phyloP scores from a whole-genome alignment of 1,284 basidiomycete species.

The Apiotrichum domesticum region DNA sequence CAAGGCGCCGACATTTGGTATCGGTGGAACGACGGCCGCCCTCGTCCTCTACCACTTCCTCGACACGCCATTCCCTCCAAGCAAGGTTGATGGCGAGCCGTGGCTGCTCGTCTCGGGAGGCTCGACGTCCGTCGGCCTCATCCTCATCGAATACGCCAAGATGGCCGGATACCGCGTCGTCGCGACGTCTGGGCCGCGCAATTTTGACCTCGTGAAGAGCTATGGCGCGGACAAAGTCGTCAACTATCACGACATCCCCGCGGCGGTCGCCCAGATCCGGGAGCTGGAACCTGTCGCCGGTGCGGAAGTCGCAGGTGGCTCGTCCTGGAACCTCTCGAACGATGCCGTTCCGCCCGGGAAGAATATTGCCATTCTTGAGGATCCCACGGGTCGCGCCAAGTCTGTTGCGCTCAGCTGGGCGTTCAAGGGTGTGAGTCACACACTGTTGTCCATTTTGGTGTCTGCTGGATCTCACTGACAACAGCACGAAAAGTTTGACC shows the following conservation, averaged over 20 bases:
- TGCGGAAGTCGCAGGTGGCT: conserved; percentile 8
- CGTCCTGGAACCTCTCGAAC: not conserved
- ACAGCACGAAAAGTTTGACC: not conserved
- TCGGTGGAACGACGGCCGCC: conserved; percentile 44
- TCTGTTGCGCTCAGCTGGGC: no score
- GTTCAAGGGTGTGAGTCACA: no score
- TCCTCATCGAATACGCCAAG: conserved; percentile 49
- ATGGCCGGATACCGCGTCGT: conserved; percentile 48
- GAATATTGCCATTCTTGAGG: not conserved
- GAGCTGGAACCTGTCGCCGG: conserved; percentile 12
- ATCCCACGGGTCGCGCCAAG: not conserved
- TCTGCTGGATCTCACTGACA: not conserved
- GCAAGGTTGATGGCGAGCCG: not conserved
- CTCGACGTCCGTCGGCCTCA: conserved; percentile 49
- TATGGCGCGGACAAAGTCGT: conserved; percentile 49
- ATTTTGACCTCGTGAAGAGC: conserved; percentile 45
- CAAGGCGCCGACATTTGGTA: conserved; percentile 47
- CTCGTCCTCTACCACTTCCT: conserved; percentile 1
- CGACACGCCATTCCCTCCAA: not conserved
- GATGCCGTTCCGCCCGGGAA: not conserved
- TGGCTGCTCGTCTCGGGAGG: conserved; percentile 49
- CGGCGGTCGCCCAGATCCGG: conserved; percentile 5
- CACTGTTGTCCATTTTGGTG: no score
- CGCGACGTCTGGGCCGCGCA: conserved; percentile 47
- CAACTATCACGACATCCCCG: conserved; percentile 25